Conservation (phyloP, 768 basidiomycete genomes). For the Fomitopsis pulvina region DNA sequence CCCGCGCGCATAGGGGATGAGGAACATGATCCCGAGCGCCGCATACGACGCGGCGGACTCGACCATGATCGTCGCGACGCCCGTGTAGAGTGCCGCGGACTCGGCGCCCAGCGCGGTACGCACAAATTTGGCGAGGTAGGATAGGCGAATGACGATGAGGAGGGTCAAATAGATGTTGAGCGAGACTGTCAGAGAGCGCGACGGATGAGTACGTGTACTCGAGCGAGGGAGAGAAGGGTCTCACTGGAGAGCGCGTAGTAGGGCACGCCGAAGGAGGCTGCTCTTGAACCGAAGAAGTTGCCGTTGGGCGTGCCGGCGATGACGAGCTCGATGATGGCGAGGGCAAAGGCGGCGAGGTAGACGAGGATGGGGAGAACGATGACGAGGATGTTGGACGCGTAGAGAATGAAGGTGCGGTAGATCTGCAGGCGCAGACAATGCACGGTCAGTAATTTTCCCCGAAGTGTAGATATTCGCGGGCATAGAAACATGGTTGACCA, state of each 20-base stretch:
- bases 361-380: slow-evolving; percentile 14
- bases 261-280: slow-evolving; percentile 10
- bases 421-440: slow-evolving; percentile 22
- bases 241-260: slow-evolving; percentile 9
- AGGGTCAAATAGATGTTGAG: slow-evolving; percentile 14
- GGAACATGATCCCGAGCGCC: slow-evolving; percentile 14
- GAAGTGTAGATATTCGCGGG: neutral
- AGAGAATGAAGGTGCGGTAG: slow-evolving; percentile 32
- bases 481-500: too few species aligned
- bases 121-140: slow-evolving; percentile 10
- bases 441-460: neutral
- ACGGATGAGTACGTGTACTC: too few species aligned
- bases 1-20: slow-evolving; percentile 14
- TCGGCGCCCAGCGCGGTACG: neutral
- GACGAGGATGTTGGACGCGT: slow-evolving; percentile 12
- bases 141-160: slow-evolving; percentile 15
- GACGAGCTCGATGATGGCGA: slow-evolving; percentile 14
- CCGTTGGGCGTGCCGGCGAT: slow-evolving; percentile 8
- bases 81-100: slow-evolving; percentile 8
- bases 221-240: too few species aligned
- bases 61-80: slow-evolving; percentile 12
- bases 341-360: slow-evolving; percentile 12
- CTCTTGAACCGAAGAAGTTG: slow-evolving; percentile 14
- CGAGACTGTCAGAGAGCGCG: neutral
- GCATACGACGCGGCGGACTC: slow-evolving; percentile 19